A percentile compares a stretch with the other conserved stretches of the same genome.
Conservation (phyloP, 495 filamentous ascomycete genomes). For the Penicillium paxilli region DNA sequence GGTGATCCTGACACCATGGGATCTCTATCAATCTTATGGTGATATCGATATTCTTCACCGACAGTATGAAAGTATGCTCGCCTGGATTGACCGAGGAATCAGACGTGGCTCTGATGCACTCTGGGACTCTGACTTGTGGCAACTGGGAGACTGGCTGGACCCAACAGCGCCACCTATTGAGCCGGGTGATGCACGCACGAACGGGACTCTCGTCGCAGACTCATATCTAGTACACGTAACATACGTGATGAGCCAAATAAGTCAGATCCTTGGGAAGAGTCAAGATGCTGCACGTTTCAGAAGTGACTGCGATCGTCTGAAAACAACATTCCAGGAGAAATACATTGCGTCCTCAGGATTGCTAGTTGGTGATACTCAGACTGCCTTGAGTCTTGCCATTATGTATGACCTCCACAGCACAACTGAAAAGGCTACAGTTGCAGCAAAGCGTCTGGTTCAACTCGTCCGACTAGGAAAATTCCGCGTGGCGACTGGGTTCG, state of each 20-base stretch:
- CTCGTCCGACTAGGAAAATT: conserved; percentile 37
- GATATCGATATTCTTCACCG: conserved; percentile 40
- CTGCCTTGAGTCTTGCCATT: conserved; percentile 45
- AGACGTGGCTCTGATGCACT: conserved; percentile 37
- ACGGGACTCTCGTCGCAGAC: conserved; percentile 47
- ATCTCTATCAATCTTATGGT: conserved; percentile 41
- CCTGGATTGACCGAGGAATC: conserved; percentile 50
- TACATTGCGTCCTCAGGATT: conserved; percentile 43
- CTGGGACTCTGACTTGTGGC: conserved; percentile 37
- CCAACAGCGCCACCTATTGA: conserved; percentile 47
- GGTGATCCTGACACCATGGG: conserved; percentile 46
- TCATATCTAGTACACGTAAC: conserved; percentile 55
- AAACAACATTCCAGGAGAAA: conserved; percentile 37
- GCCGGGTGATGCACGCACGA: conserved; percentile 42
- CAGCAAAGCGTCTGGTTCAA: conserved; percentile 30
- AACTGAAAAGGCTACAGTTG: conserved; percentile 27
- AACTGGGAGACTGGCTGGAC: conserved; percentile 58
- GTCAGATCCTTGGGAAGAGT: conserved; percentile 22
- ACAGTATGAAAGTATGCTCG: conserved; percentile 45
- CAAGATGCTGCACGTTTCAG: conserved; percentile 29
- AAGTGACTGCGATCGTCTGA: conserved; percentile 21
- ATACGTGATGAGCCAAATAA: conserved; percentile 26
- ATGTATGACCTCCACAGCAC: conserved; percentile 42
- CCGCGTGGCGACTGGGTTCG: conserved; percentile 55
- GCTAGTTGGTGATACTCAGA: conserved; percentile 51